Evolutionary conservation across 2,329 filamentous ascomycete genomes (phyloP).

Genomic region (Aspergillus tanneri): DNA sequence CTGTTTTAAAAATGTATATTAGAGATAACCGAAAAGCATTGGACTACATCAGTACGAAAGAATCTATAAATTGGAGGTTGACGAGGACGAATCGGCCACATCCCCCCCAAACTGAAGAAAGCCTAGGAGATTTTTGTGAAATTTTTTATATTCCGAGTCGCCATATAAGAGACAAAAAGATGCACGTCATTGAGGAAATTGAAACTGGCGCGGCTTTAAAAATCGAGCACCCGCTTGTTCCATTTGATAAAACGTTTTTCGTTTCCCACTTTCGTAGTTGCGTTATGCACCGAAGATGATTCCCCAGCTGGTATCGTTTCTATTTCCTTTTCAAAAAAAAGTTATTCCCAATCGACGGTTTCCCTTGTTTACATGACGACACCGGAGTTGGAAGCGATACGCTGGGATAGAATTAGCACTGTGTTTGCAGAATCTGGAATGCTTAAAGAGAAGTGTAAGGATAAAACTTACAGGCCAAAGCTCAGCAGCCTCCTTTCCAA

Average conservation of each 20-base stretch:
- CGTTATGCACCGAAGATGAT: conserved; percentile 12
- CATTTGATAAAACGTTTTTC: no score
- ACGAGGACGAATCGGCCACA: no score
- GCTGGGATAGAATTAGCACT: conserved; percentile 54
- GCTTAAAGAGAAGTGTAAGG: not conserved
- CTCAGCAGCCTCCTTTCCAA: conserved; percentile 99
- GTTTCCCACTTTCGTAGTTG: conserved; percentile 10
- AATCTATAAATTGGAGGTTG: no score
- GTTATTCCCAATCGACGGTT: conserved; percentile 9
- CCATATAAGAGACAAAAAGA: conserved; percentile 15
- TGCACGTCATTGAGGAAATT: conserved; percentile 12
- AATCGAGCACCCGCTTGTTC: conserved; percentile 7
- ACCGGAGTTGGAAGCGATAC: conserved; percentile 99
- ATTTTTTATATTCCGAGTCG: conserved; percentile 16
- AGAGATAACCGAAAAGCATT: no score
- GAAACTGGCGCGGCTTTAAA: conserved; percentile 3
- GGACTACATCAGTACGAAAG: no score
- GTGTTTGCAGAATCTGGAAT: not conserved
- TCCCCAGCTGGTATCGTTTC: conserved; percentile 14
- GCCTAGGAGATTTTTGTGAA: not conserved
- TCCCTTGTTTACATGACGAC: conserved; percentile 87
- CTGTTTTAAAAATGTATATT: no score
- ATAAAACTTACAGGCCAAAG: conserved; percentile 82
- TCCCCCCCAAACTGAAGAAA: not conserved
- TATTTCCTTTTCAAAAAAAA: conserved; percentile 12